Conservation (phyloP, 257 asterid species). For the Solanum tacnaense region DNA sequence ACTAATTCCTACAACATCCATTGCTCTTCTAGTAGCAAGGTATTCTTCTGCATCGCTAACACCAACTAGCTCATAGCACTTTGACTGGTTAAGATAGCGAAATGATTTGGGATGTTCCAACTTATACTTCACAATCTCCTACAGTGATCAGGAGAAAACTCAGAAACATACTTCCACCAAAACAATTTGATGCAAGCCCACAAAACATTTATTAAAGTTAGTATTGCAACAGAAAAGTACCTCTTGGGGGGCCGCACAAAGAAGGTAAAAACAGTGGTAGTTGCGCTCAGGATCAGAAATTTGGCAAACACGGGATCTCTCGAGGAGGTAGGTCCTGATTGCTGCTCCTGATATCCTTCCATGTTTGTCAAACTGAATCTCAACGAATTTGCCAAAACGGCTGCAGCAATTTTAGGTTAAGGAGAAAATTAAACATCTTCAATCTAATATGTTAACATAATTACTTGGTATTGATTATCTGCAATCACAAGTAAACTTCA, state of each 20-base stretch:
- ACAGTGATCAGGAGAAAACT: slow-evolving; percentile 18
- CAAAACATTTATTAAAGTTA: slow-evolving; percentile 1
- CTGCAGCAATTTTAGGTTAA: slow-evolving; percentile 46
- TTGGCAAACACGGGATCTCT: slow-evolving; percentile 98
- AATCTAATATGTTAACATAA: background rate
- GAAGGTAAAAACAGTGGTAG: slow-evolving; percentile 94
- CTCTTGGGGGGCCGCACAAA: slow-evolving; percentile 98
- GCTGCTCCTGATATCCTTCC: slow-evolving; percentile 99
- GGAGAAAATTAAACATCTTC: slow-evolving; percentile 13
- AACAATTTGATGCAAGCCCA: background rate
- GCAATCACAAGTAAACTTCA: background rate
- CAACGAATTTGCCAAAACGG: slow-evolving; percentile 96
- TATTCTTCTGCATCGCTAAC: slow-evolving; percentile 80
- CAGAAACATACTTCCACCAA: background rate
- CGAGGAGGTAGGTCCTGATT: slow-evolving; percentile 94
- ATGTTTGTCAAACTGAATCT: slow-evolving; percentile 93
- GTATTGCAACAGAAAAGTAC: slow-evolving; percentile 23
- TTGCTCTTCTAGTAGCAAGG: slow-evolving; percentile 92
- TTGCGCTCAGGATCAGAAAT: slow-evolving; percentile 94
- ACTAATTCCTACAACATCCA: slow-evolving; percentile 94
- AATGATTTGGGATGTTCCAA: slow-evolving; percentile 72
- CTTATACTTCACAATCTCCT: slow-evolving; percentile 85
- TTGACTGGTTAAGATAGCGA: slow-evolving; percentile 96
- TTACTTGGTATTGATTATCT: background rate
- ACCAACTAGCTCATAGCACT: slow-evolving; percentile 73